Conservation (phyloP, 176 grass and related monocot genomes). For the Hordeum vulgare region MorexV3_pseudomolecules_assembly NC_058519.1:591863289-591863788, state of each 20-base stretch:
- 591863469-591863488: no score
- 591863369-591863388: no score
- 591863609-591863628: background rate
- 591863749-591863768: slow-evolving; percentile 11
- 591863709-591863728: slow-evolving; percentile 54
- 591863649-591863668: slow-evolving; percentile 68
- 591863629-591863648: background rate
- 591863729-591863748: slow-evolving; percentile 22
- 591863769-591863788: background rate
- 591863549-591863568: slow-evolving; percentile 73
- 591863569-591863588: slow-evolving; percentile 53
- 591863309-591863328: no score
- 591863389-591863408: no score
- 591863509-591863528: slow-evolving; percentile 76
- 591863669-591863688: slow-evolving; percentile 77
- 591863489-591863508: no score
- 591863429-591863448: no score
- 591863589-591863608: slow-evolving; percentile 31
- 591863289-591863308: no score
- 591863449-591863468: no score
- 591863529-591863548: slow-evolving; percentile 71
- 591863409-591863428: no score
- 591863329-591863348: no score
- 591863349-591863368: no score
- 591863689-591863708: slow-evolving; percentile 63